Conservation (phyloP, 331 rosid genomes). For the Arachis monticola region DNA sequence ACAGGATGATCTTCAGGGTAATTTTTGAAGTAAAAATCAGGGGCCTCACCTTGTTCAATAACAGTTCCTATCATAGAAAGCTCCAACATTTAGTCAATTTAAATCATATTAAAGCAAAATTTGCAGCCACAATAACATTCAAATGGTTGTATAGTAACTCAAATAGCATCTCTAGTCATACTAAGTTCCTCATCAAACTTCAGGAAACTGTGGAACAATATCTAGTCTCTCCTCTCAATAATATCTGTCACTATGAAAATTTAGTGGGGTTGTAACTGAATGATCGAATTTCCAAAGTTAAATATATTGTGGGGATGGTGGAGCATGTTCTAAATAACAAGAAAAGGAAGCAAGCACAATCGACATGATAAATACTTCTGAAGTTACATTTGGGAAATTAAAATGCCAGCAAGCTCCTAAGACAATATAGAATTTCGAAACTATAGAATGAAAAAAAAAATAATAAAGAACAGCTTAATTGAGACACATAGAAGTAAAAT, state of each 20-base stretch:
- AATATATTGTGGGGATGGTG: no score
- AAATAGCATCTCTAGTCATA: conserved; percentile 25
- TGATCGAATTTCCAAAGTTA: no score
- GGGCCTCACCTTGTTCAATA: conserved; percentile 92
- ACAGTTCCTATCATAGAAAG: conserved; percentile 67
- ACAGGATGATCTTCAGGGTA: conserved; percentile 84
- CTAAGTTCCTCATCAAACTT: conserved; percentile 32
- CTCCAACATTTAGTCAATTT: conserved; percentile 27
- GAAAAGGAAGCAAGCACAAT: conserved; percentile 20
- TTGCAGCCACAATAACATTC: conserved; percentile 5
- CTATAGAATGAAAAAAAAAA: neutral
- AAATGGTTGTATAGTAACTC: conserved; percentile 26
- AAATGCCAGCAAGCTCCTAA: neutral
- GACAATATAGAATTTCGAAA: neutral
- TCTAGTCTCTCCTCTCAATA: neutral
- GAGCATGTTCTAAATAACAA: neutral
- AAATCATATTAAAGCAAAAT: conserved; percentile 23
- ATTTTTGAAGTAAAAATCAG: conserved; percentile 74
- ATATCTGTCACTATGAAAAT: no score
- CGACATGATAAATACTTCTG: neutral
- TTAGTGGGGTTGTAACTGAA: no score
- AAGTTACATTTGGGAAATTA: neutral
- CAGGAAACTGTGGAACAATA: neutral
- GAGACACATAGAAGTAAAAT: neutral
- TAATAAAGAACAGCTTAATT: neutral